Conservation (phyloP, 345 rosid genomes). For the Microcos paniculata region DNA sequence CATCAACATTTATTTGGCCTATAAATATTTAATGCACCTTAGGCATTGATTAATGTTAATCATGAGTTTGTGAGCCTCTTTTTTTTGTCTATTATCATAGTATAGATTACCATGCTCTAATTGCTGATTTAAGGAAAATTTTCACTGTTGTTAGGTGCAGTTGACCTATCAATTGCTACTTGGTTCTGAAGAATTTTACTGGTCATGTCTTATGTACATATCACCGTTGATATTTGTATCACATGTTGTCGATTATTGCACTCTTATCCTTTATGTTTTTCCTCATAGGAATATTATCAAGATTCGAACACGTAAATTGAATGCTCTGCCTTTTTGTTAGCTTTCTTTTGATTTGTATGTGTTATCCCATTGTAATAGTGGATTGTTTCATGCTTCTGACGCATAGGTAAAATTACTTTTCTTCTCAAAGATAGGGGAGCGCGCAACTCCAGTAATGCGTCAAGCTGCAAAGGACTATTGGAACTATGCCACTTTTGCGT, state of each 20-base stretch:
- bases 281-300: neutral
- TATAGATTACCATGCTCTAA: neutral
- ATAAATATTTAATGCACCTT: neutral
- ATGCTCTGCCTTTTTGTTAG: neutral
- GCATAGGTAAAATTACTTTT: slow-evolving; percentile 81
- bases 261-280: neutral
- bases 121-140: neutral
- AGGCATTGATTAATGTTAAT: neutral
- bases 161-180: neutral
- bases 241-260: neutral
- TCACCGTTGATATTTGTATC: neutral
- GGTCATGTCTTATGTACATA: neutral
- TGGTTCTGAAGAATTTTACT: slow-evolving; percentile 3
- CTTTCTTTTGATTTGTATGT: neutral
- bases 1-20: neutral
- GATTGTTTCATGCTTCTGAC: slow-evolving; percentile 18
- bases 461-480: slow-evolving; percentile 72
- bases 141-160: neutral
- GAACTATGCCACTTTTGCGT: slow-evolving; percentile 76
- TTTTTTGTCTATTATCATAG: neutral
- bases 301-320: neutral
- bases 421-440: slow-evolving; percentile 92
- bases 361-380: slow-evolving; percentile 4
- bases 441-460: slow-evolving; percentile 80
- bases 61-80: neutral